Percentiles rank a stretch among this genome's conserved stretches.
phyloP scores from a whole-genome alignment of 2,329 filamentous ascomycete genomes.

The Chrysoporthe deuterocubensis region DNA sequence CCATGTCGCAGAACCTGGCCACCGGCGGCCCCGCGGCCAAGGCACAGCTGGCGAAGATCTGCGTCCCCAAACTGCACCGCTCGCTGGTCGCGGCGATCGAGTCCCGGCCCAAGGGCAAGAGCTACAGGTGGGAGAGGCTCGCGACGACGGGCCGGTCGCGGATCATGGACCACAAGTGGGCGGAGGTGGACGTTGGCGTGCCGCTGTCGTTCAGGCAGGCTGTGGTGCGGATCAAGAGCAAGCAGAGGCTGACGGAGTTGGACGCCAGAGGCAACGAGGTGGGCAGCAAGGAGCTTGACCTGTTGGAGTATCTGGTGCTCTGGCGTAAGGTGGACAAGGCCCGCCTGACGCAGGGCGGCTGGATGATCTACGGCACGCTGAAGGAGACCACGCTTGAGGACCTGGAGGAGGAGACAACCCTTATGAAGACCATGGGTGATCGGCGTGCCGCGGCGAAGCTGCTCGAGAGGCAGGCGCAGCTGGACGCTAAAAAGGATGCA shows the following conservation, averaged over 20 bases:
- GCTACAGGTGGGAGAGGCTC: conserved; percentile 59
- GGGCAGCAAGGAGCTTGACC: conserved; percentile 55
- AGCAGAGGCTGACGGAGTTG: conserved; percentile 56
- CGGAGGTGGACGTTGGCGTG: conserved; percentile 18
- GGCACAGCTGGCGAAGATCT: conserved; percentile 54
- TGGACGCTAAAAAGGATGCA: conserved; percentile 1
- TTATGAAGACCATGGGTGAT: conserved; percentile 35
- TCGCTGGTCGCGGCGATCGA: conserved; percentile 59
- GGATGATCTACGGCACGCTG: conserved; percentile 69
- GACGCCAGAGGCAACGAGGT: conserved; percentile 41
- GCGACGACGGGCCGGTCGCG: conserved; percentile 54
- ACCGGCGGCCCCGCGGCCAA: conserved; percentile 50
- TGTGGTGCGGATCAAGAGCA: conserved; percentile 63
- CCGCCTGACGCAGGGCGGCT: conserved; percentile 55
- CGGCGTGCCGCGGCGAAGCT: conserved; percentile 38
- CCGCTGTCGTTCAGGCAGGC: conserved; percentile 57
- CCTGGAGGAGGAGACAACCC: conserved; percentile 43
- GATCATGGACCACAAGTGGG: conserved; percentile 57
- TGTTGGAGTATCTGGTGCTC: conserved; percentile 69
- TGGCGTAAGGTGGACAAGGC: conserved; percentile 50
- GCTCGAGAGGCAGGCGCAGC: conserved; percentile 31
- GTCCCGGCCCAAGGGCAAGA: conserved; percentile 50
- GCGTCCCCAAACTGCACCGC: conserved; percentile 55
- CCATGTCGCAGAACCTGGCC: conserved; percentile 66
- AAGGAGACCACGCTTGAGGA: conserved; percentile 54